Percentiles rank a stretch among this genome's conserved stretches.
Evolutionary conservation across 2,329 filamentous ascomycete species (phyloP).

Genomic region (Cercospora brassicicola): DNA sequence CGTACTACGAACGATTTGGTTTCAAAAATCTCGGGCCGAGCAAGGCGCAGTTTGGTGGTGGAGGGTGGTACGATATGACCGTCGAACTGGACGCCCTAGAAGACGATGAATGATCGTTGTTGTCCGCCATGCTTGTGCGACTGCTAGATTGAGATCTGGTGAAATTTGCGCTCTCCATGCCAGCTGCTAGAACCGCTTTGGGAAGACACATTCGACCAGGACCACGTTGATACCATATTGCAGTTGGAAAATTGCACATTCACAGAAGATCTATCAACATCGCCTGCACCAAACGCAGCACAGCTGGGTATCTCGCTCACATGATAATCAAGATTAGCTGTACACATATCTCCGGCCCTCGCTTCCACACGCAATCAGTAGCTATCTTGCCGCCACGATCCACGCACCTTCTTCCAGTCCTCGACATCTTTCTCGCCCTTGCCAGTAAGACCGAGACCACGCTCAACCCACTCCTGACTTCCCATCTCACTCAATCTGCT

Average conservation of each 20-base stretch:
- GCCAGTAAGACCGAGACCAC: constrained; percentile 65
- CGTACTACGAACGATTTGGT: constrained; percentile 74
- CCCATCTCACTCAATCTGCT: constrained; percentile 89
- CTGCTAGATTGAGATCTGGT: neutral
- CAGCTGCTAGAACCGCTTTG: neutral
- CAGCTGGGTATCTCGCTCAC: constrained; percentile 14
- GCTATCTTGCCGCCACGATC: constrained; percentile 67
- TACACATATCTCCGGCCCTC: neutral
- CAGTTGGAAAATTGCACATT: neutral
- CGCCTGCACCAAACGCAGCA: neutral
- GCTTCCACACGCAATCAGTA: constrained; percentile 16
- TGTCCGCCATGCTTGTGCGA: neutral
- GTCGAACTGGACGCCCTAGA: constrained; percentile 27
- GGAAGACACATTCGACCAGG: neutral
- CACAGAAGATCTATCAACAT: neutral
- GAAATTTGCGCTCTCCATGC: neutral
- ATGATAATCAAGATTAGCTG: neutral
- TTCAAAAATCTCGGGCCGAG: constrained; percentile 71
- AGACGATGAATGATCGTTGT: constrained; percentile 5
- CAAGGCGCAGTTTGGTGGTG: constrained; percentile 70
- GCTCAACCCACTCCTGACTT: constrained; percentile 89
- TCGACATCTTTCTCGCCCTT: constrained; percentile 67
- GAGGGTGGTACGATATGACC: constrained; percentile 82
- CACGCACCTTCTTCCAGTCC: constrained; percentile 64
- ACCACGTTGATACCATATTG: neutral